phyloP scores from a whole-genome alignment of 129 eudicot genomes.

The Saposhnikovia divaricata region DNA sequence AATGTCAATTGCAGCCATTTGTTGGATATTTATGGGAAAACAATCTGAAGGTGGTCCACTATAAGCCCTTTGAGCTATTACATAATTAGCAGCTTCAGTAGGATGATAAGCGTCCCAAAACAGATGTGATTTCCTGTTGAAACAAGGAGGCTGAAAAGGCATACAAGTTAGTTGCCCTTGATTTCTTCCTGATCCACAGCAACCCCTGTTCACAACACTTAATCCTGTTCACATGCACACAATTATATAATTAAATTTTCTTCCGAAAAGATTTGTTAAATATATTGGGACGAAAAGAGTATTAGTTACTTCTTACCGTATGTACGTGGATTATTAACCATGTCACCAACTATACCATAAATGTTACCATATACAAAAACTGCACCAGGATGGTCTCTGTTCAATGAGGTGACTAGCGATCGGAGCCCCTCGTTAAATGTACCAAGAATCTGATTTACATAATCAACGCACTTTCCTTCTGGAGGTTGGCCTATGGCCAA shows the following conservation, averaged over 20 bases:
- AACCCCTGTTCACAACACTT: constrained; percentile 51
- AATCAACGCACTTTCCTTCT: constrained; percentile 74
- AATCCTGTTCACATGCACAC: constrained; percentile 40
- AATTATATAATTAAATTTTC: too few relatives aligned
- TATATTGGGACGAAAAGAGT: neutral
- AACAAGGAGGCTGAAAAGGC: constrained; percentile 53
- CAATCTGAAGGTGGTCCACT: constrained; percentile 52
- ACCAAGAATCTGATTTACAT: constrained; percentile 73
- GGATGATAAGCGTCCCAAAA: constrained; percentile 98
- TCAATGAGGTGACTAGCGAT: constrained; percentile 40
- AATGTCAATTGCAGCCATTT: constrained; percentile 49
- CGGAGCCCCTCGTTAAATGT: constrained; percentile 69
- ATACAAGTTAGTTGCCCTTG: constrained; percentile 79
- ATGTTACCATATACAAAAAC: constrained; percentile 72
- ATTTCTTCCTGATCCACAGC: constrained; percentile 71
- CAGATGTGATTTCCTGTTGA: constrained; percentile 49
- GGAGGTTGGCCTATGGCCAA: constrained; percentile 69
- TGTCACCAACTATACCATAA: constrained; percentile 65
- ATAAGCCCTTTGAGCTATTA: constrained; percentile 73
- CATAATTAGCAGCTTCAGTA: constrained; percentile 66
- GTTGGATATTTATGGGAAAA: constrained; percentile 65
- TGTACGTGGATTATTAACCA: constrained; percentile 56
- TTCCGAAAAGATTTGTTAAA: neutral
- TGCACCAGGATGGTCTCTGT: constrained; percentile 67
- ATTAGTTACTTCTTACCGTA: constrained; percentile 32